A percentile compares a stretch with the other conserved stretches of the same genome.
These are phyloP conservation scores for Fusarium verrucosum DNA, from an alignment of 2,329 filamentous ascomycete species.

Conservation along the genomic window DNA sequence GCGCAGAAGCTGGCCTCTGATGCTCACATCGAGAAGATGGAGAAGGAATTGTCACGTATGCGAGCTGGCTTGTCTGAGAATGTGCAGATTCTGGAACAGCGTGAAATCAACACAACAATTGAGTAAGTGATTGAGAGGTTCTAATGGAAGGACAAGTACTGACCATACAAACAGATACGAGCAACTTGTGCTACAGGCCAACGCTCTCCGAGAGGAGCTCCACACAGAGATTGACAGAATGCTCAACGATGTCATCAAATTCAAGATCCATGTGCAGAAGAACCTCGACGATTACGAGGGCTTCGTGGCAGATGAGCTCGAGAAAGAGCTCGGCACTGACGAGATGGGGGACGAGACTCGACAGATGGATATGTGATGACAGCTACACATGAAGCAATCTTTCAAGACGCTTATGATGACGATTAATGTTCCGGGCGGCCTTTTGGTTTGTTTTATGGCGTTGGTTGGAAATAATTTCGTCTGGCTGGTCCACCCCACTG, in stretches of 20 bases:
- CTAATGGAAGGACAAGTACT: slow-evolving; percentile 4
- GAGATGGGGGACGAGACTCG: slow-evolving; percentile 65
- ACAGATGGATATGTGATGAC: slow-evolving; percentile 52
- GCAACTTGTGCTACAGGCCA: slow-evolving; percentile 85
- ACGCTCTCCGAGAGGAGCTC: slow-evolving; percentile 90
- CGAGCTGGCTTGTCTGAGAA: slow-evolving; percentile 82
- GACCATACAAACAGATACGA: slow-evolving; percentile 72
- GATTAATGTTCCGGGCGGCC: slow-evolving; percentile 31
- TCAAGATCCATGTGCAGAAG: slow-evolving; percentile 97
- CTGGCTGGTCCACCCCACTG: slow-evolving; percentile 28
- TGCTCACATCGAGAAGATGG: slow-evolving; percentile 97
- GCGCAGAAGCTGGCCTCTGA: slow-evolving; percentile 90
- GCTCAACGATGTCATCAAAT: slow-evolving; percentile 96
- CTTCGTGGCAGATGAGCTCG: slow-evolving; percentile 93
- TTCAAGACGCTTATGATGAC: slow-evolving; percentile 40
- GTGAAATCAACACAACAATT: slow-evolving; percentile 95
- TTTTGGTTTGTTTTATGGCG: slow-evolving; percentile 33
- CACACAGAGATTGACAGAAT: slow-evolving; percentile 96
- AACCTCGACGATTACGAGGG: slow-evolving; percentile 92
- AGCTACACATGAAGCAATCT: slow-evolving; percentile 25
- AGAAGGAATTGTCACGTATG: slow-evolving; percentile 97
- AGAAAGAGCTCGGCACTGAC: slow-evolving; percentile 78
- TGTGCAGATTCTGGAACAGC: slow-evolving; percentile 90
- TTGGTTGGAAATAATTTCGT: slow-evolving; percentile 23
- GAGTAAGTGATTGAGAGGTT: slow-evolving; percentile 69